Conservation (phyloP, 192 early-diverging fungal genomes). For the Rhizophagus clarus region DNA sequence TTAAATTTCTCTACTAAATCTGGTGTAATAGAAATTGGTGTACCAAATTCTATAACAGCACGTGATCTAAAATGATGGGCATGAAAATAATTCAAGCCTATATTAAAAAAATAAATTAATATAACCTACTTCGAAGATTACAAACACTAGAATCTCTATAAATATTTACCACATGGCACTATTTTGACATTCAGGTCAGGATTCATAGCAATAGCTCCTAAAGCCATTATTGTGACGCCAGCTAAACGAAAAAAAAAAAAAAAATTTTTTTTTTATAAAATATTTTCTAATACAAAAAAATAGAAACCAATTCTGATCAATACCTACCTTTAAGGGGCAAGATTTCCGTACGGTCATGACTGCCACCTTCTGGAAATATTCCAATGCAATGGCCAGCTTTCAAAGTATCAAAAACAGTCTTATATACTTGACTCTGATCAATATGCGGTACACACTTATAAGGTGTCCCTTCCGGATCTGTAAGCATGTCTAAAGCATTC, state of each 20-base stretch:
- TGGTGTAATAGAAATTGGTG: slow-evolving; percentile 77
- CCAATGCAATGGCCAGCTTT: slow-evolving; percentile 78
- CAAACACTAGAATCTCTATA: background rate
- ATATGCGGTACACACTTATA: slow-evolving; percentile 81
- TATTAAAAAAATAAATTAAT: background rate
- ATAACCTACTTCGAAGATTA: slow-evolving; percentile 1
- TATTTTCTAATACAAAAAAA: background rate
- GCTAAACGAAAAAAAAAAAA: slow-evolving; percentile 41
- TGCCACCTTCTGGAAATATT: slow-evolving; percentile 98
- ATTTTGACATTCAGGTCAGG: slow-evolving; percentile 88
- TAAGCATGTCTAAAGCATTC: slow-evolving; percentile 64
- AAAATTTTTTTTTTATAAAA: background rate
- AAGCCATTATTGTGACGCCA: slow-evolving; percentile 81
- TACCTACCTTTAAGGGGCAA: slow-evolving; percentile 91
- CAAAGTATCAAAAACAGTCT: slow-evolving; percentile 78
- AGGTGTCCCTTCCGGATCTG: slow-evolving; percentile 54
- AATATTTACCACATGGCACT: slow-evolving; percentile 69
- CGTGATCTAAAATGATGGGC: slow-evolving; percentile 93
- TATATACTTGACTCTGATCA: slow-evolving; percentile 88
- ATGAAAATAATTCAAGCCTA: slow-evolving; percentile 93
- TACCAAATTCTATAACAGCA: slow-evolving; percentile 97
- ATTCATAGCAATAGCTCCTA: slow-evolving; percentile 87
- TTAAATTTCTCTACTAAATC: slow-evolving; percentile 86
- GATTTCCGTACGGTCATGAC: slow-evolving; percentile 95
- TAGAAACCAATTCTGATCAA: background rate